Evolutionary conservation across 1,284 basidiomycete genomes (phyloP), one percentile per base, ranked within the genome.

Genomic region (Kalmanozyma brasiliensis): DNA sequence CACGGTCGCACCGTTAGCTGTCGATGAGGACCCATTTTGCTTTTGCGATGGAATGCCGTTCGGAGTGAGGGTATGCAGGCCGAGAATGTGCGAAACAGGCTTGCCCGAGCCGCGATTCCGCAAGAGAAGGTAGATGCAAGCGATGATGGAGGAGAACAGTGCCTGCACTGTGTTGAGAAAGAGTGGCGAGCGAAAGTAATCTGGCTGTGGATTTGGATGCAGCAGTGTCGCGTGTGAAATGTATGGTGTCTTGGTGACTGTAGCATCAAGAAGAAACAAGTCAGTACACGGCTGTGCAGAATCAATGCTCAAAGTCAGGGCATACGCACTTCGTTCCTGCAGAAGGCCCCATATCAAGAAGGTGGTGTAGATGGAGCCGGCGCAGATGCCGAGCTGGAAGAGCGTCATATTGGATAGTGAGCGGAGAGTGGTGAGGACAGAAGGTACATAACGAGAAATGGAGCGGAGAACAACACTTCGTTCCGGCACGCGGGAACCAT

Each of bases 131-230:
- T 97, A 98, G 47, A 87, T 69, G 14, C 93, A 83, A 0, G 94
- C 92, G 1, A 91, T 90, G 38, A 91, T 72, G 8, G 89, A 88
- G 66, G 91, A 91, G 30, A 94, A 87, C 33, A 89, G 85, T 68
- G 92, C 93, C 83, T 98, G 94, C 55, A 88, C 88, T 30, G 90
- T 93, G 66, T 91, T 91, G 83, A 97, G 87, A 80, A 95, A 91
- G 19, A 95, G 85, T 1, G 92, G 89, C 0, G 91, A 94, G 73
- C 89, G 89, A 85, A 96, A 96, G 57, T 56, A 75, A 56, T 78
- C 80, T 24, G 59, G 59, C 26, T 67, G 67, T 7, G 61, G 53
- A 35, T 60, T 69, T 2, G 75, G 68, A 40, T 78, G 71, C 19
- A 67, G 48, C 35, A 73, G 37, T 7, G 63, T 72, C 16, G 68